Base-by-base conservation (phyloP, 2,329 filamentous ascomycete species). In the Fusarium beomiforme region DNA sequence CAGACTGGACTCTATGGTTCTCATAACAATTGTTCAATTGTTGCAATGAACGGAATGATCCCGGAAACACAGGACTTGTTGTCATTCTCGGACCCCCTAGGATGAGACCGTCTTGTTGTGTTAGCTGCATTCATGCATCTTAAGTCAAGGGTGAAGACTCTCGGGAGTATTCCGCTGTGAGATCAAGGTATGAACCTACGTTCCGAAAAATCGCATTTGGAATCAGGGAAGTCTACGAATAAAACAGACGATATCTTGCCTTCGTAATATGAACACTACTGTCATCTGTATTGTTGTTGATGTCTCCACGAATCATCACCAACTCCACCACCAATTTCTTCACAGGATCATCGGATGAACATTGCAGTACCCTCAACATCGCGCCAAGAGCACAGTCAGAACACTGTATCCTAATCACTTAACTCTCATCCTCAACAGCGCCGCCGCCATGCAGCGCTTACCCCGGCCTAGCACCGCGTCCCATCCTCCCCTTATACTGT, bases 361-460 rank as follows among this genome's bases (percentile, higher is more conserved):
- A 47, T 17, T 41, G 17, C 31, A 51, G 17, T 51, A 23, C 31
- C 47, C 39, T 37, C 26, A 29, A 19, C 42, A 49, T 37, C 39
- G 36, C 36, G 37, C 57, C 43, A 68, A 53, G 37, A 26, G 43
- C 26, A 72, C 65, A 72, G 69, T 71, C 42, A 57, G 24, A 55
- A 59, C 56, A 71, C 41, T 57, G 69, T 72, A 66, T 71, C 26
- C 26, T 7, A 10, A 10, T 10, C 26, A 29, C 26, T 29, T 62
- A 66, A 59, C 58, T 44, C 53, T 46, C 64, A 56, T 31, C 34
- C 44, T 36, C 47, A 70, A 71, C 59, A 50, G 64, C 59, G 71
- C 73, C 63, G 55, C 66, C 63, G 61, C 59, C 61, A 49, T 70
- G 67, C 73, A 75, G 73, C 73, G 64, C 72, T 51, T 75, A 73